Base-by-base conservation (phyloP, 805 yeast genomes). In the Lipomyces sp. region DNA sequence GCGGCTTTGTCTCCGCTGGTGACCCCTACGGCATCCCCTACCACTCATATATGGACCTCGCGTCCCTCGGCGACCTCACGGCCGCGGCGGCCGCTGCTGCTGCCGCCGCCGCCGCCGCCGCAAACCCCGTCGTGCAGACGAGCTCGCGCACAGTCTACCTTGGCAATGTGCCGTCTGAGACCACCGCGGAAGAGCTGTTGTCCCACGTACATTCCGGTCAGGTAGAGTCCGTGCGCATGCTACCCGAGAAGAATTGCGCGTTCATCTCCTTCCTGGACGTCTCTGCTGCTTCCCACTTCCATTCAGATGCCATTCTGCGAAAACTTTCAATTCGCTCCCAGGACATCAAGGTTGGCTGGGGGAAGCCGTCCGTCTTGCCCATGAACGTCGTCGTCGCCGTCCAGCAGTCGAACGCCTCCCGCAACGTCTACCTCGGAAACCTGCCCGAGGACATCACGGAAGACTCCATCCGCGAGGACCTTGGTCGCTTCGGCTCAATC, bases 301-400 rank as follows among this genome's bases (percentile, higher is more conserved):
- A 89, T 68, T 86, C 96, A 0, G 97, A 90, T 70, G 95, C 96
- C 35, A 83, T 86, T 44, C 75, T 91, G 65, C 88, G 87, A 65
- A 80, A 90, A 65, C 74, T 90, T 57, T 80, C 83, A 37, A 84
- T 93, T 53, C 81, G 80, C 60, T 89, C 87, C 40, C 81, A 84
- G 59, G 95, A 86, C 62, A 80, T 90, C 50, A 80, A 88, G 63
- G 78, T 91, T 53, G 96, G 96, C 11, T 93, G 98, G 98, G 96
- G 96, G 19, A 84, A 84, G 59, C 81, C 88, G 35, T 74, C 83
- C 2, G 81, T 85, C 1, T 79, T 89, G 32, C 81, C 81, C 52
- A 85, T 95, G 1, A 75, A 84, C 6, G 90, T 91, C 5, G 72
- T 81, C 46, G 79, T 82, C 31, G 83, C 89, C 16, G 88, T 93